Evolutionary conservation across 352 stramenopile species (phyloP), one percentile per base, ranked within the genome.

Genomic region (Globisporangium carolinianum): DNA sequence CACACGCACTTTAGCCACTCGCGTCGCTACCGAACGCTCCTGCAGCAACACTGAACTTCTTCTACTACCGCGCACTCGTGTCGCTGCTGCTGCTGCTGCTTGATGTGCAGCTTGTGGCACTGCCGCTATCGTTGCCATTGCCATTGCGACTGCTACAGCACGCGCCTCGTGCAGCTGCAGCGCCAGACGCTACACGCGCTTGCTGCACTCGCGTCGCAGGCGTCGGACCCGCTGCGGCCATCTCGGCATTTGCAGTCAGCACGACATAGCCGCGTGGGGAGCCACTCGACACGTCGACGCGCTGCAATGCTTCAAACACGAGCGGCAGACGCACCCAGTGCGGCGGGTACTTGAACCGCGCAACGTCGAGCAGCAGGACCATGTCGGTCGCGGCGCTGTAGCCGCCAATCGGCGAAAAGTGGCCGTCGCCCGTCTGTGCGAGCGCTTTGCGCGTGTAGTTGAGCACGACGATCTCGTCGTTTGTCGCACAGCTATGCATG

Each of bases 341-440:
- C 47, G 96, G 95, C 17, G 94, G 87, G 69, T 99, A 98, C 72
- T 98, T 98, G 79, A 98, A 98, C 32, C 93, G 73, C 42, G 95
- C 94, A 8, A 97, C 96, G 63, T 99, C 97, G 56, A 99, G 74
- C 42, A 99, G 82, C 18, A 99, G 72, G 49, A 98, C 91, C 76
- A 92, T 88, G 54, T 98, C 94, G 12, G 77, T 79, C 63, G 71
- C 77, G 46, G 70, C 71, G 66, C 98, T 79, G 71, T 98, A 99
- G 4, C 92, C 96, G 48, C 87, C 96, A 57, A 99, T 91, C 10
- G 96, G 96, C 41, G 87, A 98, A 67, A 99, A 99, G 69, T 99
- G 97, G 15, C 97, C 97, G 57, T 86, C 84, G 15, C 97, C 97
- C 0, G 95, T 99, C 71, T 99, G 96, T 14, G 76, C 72, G 3